Percentiles rank a stretch among this genome's conserved stretches.
These are phyloP conservation scores for Areca catechu DNA, from an alignment of 176 grass and related monocot genomes.

Conservation along the genomic window DNA sequence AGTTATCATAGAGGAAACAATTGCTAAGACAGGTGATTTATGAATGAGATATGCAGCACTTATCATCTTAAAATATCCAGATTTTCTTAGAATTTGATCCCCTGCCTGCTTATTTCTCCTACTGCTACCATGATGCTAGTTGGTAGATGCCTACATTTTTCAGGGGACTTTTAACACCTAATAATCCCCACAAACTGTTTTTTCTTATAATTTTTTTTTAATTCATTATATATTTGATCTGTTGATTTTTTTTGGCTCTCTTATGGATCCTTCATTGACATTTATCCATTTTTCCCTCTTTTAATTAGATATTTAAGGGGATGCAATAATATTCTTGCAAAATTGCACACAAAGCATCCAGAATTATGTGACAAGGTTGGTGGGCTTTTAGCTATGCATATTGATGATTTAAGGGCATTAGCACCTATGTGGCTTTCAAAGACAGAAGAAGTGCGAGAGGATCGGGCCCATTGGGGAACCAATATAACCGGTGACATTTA, in stretches of 20 bases:
- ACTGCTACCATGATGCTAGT: too few relatives aligned
- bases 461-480: constrained; percentile 84
- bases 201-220: neutral
- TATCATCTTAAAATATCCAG: too few relatives aligned
- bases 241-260: neutral
- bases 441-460: constrained; percentile 88
- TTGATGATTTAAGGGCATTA: constrained; percentile 77
- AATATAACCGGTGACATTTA: constrained; percentile 99
- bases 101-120: too few relatives aligned
- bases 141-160: too few relatives aligned
- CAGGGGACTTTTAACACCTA: too few relatives aligned
- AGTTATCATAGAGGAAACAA: too few relatives aligned
- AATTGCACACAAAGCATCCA: constrained; percentile 77
- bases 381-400: constrained; percentile 77
- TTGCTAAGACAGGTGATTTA: too few relatives aligned
- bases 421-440: constrained; percentile 96
- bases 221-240: constrained; percentile 1
- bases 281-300: constrained; percentile 4
- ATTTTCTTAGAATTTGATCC: too few relatives aligned
- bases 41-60: too few relatives aligned
- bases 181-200: neutral
- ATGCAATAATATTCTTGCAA: constrained; percentile 92
- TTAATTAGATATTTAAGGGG: constrained; percentile 76
- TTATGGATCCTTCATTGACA: constrained; percentile 3
- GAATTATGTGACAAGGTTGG: constrained; percentile 98